Percentiles rank a stretch among this genome's conserved stretches.
Conservation (phyloP, 805 yeast genomes). For the Starmerella kuoi region DNA sequence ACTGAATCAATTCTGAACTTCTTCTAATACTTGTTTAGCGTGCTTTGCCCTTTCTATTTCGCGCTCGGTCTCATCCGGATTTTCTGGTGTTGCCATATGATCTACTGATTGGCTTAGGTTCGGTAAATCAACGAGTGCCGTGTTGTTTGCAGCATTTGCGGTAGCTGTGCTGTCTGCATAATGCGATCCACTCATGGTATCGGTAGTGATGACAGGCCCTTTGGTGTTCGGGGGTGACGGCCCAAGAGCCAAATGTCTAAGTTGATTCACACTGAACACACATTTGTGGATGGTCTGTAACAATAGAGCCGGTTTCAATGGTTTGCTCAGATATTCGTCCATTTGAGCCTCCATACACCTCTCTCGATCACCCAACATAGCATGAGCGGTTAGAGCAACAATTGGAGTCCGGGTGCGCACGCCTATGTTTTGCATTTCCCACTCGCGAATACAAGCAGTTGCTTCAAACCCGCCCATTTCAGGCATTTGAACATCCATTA, state of each 20-base stretch:
- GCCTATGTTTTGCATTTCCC: conserved; percentile 73
- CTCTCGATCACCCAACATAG: conserved; percentile 88
- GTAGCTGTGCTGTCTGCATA: conserved; percentile 25
- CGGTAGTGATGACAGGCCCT: conserved; percentile 18
- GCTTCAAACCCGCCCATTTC: conserved; percentile 94
- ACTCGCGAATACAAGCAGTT: conserved; percentile 70
- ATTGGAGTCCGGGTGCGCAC: conserved; percentile 70
- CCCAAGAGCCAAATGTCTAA: conserved; percentile 30
- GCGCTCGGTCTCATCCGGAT: conserved; percentile 10
- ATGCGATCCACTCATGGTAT: conserved; percentile 21
- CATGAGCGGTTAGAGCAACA: conserved; percentile 84
- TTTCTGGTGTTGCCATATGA: conserved; percentile 17
- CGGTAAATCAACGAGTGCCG: conserved; percentile 16
- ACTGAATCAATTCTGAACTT: neutral
- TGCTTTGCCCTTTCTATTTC: conserved; percentile 16
- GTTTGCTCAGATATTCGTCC: conserved; percentile 86
- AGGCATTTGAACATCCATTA: conserved; percentile 94
- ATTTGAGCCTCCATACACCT: conserved; percentile 76
- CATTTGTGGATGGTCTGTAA: conserved; percentile 79
- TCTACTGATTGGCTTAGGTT: conserved; percentile 18
- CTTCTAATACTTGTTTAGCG: conserved; percentile 8
- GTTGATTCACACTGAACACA: conserved; percentile 40
- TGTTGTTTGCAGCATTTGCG: conserved; percentile 23
- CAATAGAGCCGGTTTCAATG: conserved; percentile 68
- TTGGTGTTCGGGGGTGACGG: conserved; percentile 22